Base-by-base conservation (phyloP, 108 stramenopile species). In the Licmophora abbreviata region DNA sequence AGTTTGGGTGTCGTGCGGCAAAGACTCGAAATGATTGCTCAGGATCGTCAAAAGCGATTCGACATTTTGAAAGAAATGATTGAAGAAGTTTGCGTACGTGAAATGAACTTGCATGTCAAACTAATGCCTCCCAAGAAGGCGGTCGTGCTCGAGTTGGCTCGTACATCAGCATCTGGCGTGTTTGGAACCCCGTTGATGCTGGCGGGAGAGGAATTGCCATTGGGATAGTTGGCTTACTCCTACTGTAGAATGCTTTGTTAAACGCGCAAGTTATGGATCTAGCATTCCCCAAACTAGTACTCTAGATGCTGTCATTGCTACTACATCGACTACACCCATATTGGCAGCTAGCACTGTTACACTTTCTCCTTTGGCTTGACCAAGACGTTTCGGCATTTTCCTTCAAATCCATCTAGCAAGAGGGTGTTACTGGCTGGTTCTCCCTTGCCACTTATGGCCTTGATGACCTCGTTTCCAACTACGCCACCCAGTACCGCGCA, bases 381-480 rank as follows among this genome's bases (percentile, higher is more conserved):
- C 45, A 86, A 45, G 58, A 88, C 86, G 29, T 51, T 81, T 48
- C 81, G 77, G 27, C 77, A 83, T 28, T 85, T 79, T 50, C 88
- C 82, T 29, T 73, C 64, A 18, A 45, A 35, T 3, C 88, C 94
- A 49, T 84, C 80, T 29, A 92, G 86, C 49, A 85, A 25, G 38
- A 95, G 55, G 7, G 86, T 68, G 62, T 95, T 95, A 53, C 88
- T 85, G 44, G 86, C 85, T 10, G 94, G 94, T 58, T 85, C 83
- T 44, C 89, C 94, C 58, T 88, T 90, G n/a, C 85, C 82, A 43
- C 71, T 83, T 51, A 95, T 71, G 3, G 78, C 75, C 54, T 95
- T 95, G 77, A 95, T 86, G 36, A 94, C 73, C 72, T 95, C 96
- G 61, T 95, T 95, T 17, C 94, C 94, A 18, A 97, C 38, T 29